Evolutionary conservation across 805 yeast species (phyloP).

Genomic region (Tetrapisispora iriomotensis): DNA sequence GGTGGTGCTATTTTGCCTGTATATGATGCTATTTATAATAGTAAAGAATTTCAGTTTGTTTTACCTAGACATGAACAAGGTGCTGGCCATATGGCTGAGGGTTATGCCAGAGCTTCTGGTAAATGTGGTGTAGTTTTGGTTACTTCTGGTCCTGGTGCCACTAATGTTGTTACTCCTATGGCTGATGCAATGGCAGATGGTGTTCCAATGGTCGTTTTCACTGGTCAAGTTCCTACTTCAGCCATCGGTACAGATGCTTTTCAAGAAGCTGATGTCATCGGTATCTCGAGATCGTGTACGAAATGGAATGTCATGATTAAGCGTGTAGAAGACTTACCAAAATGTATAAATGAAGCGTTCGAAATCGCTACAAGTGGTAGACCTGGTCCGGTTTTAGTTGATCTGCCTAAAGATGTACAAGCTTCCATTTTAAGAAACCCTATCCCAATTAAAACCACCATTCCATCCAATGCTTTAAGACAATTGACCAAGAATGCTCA

Average conservation of each 20-base stretch:
- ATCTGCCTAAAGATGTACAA: conserved; percentile 95
- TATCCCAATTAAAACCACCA: conserved; percentile 69
- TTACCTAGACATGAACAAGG: conserved; percentile 98
- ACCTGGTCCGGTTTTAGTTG: conserved; percentile 97
- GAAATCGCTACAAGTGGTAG: conserved; percentile 94
- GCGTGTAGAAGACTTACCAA: conserved; percentile 85
- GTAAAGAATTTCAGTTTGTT: conserved; percentile 79
- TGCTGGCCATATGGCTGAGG: conserved; percentile 99
- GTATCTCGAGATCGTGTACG: conserved; percentile 94
- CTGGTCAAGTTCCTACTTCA: conserved; percentile 94
- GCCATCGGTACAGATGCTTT: conserved; percentile 98
- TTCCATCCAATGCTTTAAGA: conserved; percentile 61
- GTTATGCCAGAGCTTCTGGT: conserved; percentile 90
- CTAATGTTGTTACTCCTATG: conserved; percentile 96
- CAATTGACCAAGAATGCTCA: conserved; percentile 62
- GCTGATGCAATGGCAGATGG: conserved; percentile 97
- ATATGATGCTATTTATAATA: conserved; percentile 91
- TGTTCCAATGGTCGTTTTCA: conserved; percentile 90
- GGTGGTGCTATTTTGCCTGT: conserved; percentile 99
- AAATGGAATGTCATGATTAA: conserved; percentile 99
- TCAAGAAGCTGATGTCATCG: conserved; percentile 98
- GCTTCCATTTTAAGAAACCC: conserved; percentile 80
- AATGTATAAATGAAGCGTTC: conserved; percentile 94
- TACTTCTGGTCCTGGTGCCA: conserved; percentile 99
- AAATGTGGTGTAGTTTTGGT: conserved; percentile 97